Conservation (phyloP, 23 red algal species). For the Cyanidiococcus yangmingshanensis region DNA sequence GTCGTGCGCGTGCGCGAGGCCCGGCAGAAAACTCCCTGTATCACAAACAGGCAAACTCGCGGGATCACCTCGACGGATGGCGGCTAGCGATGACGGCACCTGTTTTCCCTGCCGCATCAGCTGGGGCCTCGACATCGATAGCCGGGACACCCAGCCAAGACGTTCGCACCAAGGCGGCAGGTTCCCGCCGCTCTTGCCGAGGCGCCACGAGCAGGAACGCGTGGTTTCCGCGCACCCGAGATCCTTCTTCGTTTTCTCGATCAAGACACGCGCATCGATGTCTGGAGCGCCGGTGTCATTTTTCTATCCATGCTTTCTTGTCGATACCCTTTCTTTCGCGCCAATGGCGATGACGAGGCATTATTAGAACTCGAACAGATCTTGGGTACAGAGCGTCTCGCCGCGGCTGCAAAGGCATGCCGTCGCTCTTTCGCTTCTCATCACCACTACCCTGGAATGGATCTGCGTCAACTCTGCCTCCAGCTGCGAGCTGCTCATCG, state of each 20-base stretch:
- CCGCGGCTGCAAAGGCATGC: not conserved
- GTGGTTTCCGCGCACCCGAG: slow-evolving; percentile 11
- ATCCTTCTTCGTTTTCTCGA: not conserved
- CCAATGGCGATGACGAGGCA: not conserved
- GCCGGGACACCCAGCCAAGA: not conserved
- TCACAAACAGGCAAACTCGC: not conserved
- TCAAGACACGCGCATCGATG: slow-evolving; percentile 12
- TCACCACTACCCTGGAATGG: not conserved
- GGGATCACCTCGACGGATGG: not conserved
- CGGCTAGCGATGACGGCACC: not conserved
- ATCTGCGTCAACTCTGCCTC: slow-evolving; percentile 8
- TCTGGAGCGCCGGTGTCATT: slow-evolving; percentile 19
- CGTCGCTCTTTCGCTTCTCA: not conserved
- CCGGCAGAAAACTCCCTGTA: not conserved
- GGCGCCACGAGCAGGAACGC: slow-evolving; percentile 4
- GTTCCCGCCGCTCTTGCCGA: not conserved
- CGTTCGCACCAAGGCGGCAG: not conserved
- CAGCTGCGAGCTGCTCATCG: not conserved
- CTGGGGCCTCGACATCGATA: not conserved
- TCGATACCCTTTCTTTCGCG: slow-evolving; percentile 15
- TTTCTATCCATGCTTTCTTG: slow-evolving; percentile 17
- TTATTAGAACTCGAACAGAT: not conserved
- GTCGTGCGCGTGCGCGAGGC: not conserved
- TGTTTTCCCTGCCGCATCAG: not conserved
- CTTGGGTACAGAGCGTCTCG: not conserved